Percentiles rank a stretch among this genome's conserved stretches.
Conservation (phyloP, 1,139 yeast species). For the Martiniozyma asiatica region DNA sequence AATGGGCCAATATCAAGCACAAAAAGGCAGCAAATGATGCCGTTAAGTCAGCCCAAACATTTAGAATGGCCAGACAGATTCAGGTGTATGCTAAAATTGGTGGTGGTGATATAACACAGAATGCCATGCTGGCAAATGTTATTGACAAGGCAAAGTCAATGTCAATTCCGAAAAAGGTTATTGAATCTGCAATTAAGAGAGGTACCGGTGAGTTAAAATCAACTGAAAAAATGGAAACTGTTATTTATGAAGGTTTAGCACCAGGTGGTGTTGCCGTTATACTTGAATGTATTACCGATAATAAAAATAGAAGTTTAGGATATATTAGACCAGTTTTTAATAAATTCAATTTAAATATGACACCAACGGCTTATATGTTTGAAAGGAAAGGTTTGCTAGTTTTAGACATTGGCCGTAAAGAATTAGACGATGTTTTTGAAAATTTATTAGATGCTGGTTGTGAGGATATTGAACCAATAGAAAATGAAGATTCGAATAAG, state of each 20-base stretch:
- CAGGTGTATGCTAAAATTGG: slow-evolving; percentile 62
- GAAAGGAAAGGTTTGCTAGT: slow-evolving; percentile 64
- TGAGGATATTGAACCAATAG: slow-evolving; percentile 55
- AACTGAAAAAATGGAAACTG: slow-evolving; percentile 31
- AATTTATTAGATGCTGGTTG: slow-evolving; percentile 71
- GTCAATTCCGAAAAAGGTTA: slow-evolving; percentile 73
- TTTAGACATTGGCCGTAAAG: slow-evolving; percentile 26
- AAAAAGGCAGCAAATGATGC: slow-evolving; percentile 92
- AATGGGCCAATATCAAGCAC: slow-evolving; percentile 92
- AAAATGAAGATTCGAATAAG: slow-evolving; percentile 13
- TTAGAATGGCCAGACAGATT: slow-evolving; percentile 62
- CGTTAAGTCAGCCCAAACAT: slow-evolving; percentile 55
- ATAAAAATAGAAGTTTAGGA: slow-evolving; percentile 71
- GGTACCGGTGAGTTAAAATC: slow-evolving; percentile 52
- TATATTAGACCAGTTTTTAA: slow-evolving; percentile 65
- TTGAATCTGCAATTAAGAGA: slow-evolving; percentile 77
- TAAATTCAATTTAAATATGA: slow-evolving; percentile 50
- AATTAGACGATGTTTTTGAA: slow-evolving; percentile 40
- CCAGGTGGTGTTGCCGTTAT: slow-evolving; percentile 86
- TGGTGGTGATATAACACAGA: slow-evolving; percentile 46
- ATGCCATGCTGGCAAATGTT: slow-evolving; percentile 62
- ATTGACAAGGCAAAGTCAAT: slow-evolving; percentile 68
- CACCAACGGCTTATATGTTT: slow-evolving; percentile 72
- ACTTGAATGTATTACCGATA: slow-evolving; percentile 80
- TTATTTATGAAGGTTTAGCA: slow-evolving; percentile 80